Evolutionary conservation across 345 rosid species (phyloP).

Genomic region (Salix udensis): DNA sequence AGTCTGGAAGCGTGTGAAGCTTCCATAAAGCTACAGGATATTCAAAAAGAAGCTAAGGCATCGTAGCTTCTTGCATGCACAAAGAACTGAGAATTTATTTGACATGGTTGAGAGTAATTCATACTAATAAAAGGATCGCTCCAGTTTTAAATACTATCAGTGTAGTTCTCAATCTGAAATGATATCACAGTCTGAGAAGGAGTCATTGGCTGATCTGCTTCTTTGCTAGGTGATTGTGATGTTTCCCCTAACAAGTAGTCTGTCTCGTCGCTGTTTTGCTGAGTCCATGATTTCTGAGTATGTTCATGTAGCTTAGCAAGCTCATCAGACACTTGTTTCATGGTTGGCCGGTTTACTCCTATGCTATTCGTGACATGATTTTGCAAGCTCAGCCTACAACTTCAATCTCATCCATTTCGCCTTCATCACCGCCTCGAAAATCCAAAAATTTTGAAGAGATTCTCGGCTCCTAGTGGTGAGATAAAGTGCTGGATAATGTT

Average conservation of each 20-base stretch:
- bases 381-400: not conserved
- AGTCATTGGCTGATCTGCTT: not conserved
- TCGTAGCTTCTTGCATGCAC: no score
- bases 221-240: not conserved
- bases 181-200: not conserved
- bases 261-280: not conserved
- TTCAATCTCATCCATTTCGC: not conserved
- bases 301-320: not conserved
- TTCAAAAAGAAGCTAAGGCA: no score
- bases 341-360: not conserved
- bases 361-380: not conserved
- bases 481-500: no score
- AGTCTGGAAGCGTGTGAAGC: no score
- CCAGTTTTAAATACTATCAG: no score
- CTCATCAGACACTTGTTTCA: not conserved
- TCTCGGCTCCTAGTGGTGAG: no score
- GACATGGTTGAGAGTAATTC: no score
- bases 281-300: not conserved
- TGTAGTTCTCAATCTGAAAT: no score
- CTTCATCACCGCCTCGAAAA: constrained; percentile 9
- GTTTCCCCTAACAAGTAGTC: not conserved
- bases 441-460: constrained; percentile 24
- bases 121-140: no score
- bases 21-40: no score
- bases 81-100: no score